These are phyloP conservation scores for Hirschioporus abietinus DNA, from an alignment of 768 basidiomycete species.

Conservation along the genomic window DNA sequence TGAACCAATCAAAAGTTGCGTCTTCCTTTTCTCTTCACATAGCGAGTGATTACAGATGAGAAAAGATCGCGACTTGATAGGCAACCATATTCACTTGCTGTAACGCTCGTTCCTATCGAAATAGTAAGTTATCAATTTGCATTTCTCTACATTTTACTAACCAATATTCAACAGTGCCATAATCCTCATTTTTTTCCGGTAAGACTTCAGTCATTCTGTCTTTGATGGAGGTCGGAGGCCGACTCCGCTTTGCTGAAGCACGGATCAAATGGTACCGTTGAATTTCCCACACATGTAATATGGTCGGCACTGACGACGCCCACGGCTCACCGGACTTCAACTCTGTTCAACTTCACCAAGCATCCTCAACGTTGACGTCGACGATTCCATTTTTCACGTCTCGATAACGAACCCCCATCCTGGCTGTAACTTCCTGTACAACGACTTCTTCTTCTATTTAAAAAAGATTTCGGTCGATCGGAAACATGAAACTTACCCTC, in stretches of 20 bases:
- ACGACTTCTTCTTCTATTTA: not conserved
- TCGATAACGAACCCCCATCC: not conserved
- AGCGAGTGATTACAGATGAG: constrained; percentile 9
- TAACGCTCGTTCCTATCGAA: constrained; percentile 62
- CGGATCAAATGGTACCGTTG: not conserved
- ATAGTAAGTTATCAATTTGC: not conserved
- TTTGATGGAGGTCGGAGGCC: not conserved
- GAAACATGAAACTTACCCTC: constrained; percentile 69
- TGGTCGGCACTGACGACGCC: not conserved
- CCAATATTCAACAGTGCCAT: constrained; percentile 68
- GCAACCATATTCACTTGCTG: constrained; percentile 40
- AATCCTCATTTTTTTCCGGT: constrained; percentile 63
- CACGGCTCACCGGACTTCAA: constrained; percentile 5
- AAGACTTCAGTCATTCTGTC: constrained; percentile 18
- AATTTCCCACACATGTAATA: not conserved
- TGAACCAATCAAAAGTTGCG: constrained; percentile 83
- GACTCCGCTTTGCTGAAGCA: not conserved
- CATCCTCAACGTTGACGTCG: not conserved
- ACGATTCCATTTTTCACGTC: not conserved
- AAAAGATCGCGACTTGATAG: constrained; percentile 1
- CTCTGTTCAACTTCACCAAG: constrained; percentile 7
- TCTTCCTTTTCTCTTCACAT: constrained; percentile 48
- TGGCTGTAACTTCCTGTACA: not conserved
- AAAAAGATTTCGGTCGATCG: not conserved
- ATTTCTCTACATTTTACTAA: constrained; percentile 23